Evolutionary conservation across 2,329 filamentous ascomycete genomes (phyloP).

Genomic region (Aspergillus pseudoviridinutans): DNA sequence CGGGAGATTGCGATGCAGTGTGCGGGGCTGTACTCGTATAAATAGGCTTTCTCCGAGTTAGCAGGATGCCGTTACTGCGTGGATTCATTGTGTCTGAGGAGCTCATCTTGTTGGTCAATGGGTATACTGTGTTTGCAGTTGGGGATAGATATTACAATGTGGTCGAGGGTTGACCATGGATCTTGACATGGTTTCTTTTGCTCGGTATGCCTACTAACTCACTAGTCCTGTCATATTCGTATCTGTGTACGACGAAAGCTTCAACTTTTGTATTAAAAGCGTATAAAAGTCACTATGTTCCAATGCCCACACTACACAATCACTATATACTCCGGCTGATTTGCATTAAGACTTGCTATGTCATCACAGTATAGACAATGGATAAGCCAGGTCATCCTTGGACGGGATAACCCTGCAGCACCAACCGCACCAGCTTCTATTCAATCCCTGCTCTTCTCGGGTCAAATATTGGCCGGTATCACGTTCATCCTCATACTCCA

Average conservation of each 20-base stretch:
- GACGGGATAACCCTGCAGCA: constrained; percentile 73
- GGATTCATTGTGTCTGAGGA: too few species aligned
- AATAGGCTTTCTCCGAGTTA: background rate
- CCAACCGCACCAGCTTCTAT: constrained; percentile 89
- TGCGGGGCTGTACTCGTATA: background rate
- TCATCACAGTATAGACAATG: too few species aligned
- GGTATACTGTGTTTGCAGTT: background rate
- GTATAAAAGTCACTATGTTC: background rate
- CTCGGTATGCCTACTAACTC: background rate
- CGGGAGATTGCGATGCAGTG: background rate
- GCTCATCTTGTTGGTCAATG: background rate
- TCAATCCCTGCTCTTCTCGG: constrained; percentile 63
- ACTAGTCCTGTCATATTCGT: background rate
- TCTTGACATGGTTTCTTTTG: background rate
- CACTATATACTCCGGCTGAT: background rate
- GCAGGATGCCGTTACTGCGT: background rate
- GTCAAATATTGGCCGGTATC: constrained; percentile 62
- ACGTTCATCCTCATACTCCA: constrained; percentile 78
- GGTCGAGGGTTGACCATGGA: background rate
- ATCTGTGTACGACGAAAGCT: background rate
- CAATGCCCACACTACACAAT: background rate
- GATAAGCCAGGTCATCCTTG: constrained; percentile 37
- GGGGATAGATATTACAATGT: background rate
- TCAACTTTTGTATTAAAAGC: too few species aligned
- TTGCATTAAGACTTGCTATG: background rate